Conservation (phyloP, 176 grass and related monocot species). For the Rhynchospora breviuscula region DNA sequence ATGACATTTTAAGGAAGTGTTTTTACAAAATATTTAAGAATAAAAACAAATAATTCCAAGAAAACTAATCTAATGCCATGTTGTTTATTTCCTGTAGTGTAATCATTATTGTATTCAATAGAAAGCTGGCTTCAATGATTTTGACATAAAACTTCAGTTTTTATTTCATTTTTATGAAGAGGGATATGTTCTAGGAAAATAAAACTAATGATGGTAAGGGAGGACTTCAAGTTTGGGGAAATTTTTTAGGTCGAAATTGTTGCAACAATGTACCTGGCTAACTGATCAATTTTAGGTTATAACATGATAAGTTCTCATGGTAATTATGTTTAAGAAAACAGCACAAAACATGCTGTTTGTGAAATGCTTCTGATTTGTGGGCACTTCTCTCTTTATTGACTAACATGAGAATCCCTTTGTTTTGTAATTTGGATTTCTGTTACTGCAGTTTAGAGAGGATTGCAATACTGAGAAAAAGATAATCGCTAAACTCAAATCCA, state of each 20-base stretch:
- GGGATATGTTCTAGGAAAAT: not conserved
- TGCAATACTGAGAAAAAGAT: slow-evolving; percentile 99
- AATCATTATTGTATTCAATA: not conserved
- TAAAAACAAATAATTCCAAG: not conserved
- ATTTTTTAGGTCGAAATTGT: not conserved
- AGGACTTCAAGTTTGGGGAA: not conserved
- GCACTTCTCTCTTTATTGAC: not conserved
- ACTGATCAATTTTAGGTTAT: not conserved
- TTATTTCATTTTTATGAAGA: not conserved
- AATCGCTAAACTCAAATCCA: slow-evolving; percentile 66
- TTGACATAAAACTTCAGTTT: not conserved
- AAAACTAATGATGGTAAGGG: not conserved
- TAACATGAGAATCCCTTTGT: not conserved
- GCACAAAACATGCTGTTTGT: not conserved
- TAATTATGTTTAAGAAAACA: not conserved
- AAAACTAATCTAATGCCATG: not conserved
- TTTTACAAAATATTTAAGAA: not conserved
- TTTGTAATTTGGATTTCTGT: not conserved
- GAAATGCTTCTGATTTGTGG: not conserved
- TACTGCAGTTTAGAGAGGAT: slow-evolving; percentile 89
- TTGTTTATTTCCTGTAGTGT: not conserved
- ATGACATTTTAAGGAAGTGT: not conserved
- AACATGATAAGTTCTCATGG: not conserved
- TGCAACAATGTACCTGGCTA: not conserved
- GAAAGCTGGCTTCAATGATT: not conserved